Percentiles rank a stretch among this genome's conserved stretches.
These are phyloP conservation scores for Penicillium polonicum DNA, from an alignment of 2,329 filamentous ascomycete genomes.

Conservation along the genomic window DNA sequence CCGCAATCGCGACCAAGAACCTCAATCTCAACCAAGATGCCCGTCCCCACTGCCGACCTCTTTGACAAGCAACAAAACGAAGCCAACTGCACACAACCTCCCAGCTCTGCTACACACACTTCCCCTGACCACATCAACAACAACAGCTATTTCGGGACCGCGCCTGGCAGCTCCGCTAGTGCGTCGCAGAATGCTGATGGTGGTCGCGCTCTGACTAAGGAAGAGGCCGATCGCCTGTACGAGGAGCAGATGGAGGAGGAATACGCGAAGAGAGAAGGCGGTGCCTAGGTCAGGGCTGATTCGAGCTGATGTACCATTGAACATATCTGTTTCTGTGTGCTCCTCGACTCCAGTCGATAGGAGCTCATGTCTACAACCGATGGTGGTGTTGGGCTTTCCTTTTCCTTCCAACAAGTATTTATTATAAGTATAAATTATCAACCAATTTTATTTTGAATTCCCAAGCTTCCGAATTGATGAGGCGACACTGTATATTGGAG, in stretches of 20 bases:
- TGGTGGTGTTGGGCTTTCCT: background rate
- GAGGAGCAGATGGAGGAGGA: conserved; percentile 50
- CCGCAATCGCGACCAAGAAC: background rate
- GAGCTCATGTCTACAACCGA: background rate
- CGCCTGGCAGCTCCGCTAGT: conserved; percentile 19
- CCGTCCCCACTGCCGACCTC: conserved; percentile 21
- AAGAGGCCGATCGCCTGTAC: conserved; percentile 46
- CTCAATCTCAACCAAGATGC: conserved; percentile 15
- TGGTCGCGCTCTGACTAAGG: conserved; percentile 36
- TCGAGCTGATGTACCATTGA: background rate
- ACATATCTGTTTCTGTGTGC: background rate
- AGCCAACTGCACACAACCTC: conserved; percentile 12
- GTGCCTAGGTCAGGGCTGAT: conserved; percentile 31
- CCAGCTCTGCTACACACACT: conserved; percentile 1
- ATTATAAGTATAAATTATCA: background rate
- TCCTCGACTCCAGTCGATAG: background rate
- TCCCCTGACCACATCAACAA: conserved; percentile 3
- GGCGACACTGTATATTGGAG: background rate
- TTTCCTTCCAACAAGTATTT: background rate
- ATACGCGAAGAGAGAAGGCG: conserved; percentile 47
- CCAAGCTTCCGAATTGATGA: background rate
- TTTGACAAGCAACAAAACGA: conserved; percentile 18
- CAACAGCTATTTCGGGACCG: conserved; percentile 17
- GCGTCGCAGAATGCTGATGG: conserved; percentile 19
- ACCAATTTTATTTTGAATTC: background rate